These are phyloP conservation scores for Nicotiana rustica DNA, from an alignment of 305 asterid genomes.

Conservation along the genomic window DNA sequence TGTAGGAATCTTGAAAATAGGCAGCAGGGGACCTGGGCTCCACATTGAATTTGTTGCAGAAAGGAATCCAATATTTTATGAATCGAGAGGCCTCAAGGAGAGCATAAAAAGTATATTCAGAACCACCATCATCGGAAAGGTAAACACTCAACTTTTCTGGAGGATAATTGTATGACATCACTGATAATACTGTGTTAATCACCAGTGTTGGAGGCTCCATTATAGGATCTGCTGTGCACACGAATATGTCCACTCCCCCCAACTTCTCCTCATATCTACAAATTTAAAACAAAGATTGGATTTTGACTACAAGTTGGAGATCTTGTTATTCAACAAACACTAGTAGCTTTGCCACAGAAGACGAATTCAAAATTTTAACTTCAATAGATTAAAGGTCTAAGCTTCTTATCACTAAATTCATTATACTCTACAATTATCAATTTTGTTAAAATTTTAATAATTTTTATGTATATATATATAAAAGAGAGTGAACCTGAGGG, in stretches of 20 bases:
- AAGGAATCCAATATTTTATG: conserved; percentile 72
- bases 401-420: too few relatives aligned
- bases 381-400: too few relatives aligned
- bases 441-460: too few relatives aligned
- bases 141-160: conserved; percentile 63
- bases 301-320: neutral
- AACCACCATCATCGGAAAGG: conserved; percentile 85
- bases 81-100: conserved; percentile 74
- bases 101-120: conserved; percentile 73
- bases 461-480: too few relatives aligned
- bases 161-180: conserved; percentile 71
- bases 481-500: conserved; percentile 43
- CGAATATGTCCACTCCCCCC: conserved; percentile 65
- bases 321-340: neutral
- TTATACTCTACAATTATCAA: too few relatives aligned
- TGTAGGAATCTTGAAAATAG: conserved; percentile 46
- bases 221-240: conserved; percentile 80
- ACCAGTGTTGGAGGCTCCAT: conserved; percentile 84
- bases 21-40: conserved; percentile 72
- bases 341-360: neutral
- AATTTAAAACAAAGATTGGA: neutral
- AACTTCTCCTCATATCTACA: conserved; percentile 58
- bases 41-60: conserved; percentile 65
- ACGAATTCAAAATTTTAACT: too few relatives aligned
- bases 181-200: conserved; percentile 68